Conservation (phyloP, 2,329 filamentous ascomycete genomes). For the Botrytis aclada region DNA sequence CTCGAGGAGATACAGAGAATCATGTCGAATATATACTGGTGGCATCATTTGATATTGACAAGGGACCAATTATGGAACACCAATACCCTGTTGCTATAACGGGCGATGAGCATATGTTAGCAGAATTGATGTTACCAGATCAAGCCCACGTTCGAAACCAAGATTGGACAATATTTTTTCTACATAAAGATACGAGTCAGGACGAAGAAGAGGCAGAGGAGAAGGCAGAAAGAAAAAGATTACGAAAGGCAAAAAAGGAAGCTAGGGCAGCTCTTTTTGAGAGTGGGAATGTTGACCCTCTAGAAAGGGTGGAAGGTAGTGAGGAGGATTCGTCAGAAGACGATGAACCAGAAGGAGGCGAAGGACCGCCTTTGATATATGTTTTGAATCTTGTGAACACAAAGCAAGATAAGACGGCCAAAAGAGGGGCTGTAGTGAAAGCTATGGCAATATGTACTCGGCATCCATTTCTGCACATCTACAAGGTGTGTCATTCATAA, state of each 20-base stretch:
- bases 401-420: slow-evolving; percentile 89
- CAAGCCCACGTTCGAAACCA: slow-evolving; percentile 92
- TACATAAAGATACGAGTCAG: slow-evolving; percentile 89
- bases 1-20: slow-evolving; percentile 71
- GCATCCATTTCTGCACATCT: slow-evolving; percentile 97
- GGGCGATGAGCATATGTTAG: slow-evolving; percentile 95
- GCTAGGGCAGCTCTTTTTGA: slow-evolving; percentile 48
- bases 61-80: slow-evolving; percentile 96
- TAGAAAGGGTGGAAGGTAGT: slow-evolving; percentile 46
- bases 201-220: slow-evolving; percentile 76
- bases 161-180: slow-evolving; percentile 98
- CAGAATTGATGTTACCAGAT: slow-evolving; percentile 96
- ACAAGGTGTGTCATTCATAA: slow-evolving; percentile 64
- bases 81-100: slow-evolving; percentile 94
- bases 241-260: slow-evolving; percentile 52
- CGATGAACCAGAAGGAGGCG: slow-evolving; percentile 64
- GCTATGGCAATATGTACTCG: slow-evolving; percentile 98
- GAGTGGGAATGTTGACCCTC: slow-evolving; percentile 43
- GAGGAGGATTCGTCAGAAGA: slow-evolving; percentile 53
- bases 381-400: slow-evolving; percentile 97
- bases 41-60: slow-evolving; percentile 94
- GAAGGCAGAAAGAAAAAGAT: slow-evolving; percentile 51
- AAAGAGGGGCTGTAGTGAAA: slow-evolving; percentile 92
- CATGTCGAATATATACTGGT: slow-evolving; percentile 99
- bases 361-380: slow-evolving; percentile 91